These are phyloP conservation scores for Anethum foeniculum DNA, from an alignment of 140 eudicot genomes.

Conservation along the genomic window DNA sequence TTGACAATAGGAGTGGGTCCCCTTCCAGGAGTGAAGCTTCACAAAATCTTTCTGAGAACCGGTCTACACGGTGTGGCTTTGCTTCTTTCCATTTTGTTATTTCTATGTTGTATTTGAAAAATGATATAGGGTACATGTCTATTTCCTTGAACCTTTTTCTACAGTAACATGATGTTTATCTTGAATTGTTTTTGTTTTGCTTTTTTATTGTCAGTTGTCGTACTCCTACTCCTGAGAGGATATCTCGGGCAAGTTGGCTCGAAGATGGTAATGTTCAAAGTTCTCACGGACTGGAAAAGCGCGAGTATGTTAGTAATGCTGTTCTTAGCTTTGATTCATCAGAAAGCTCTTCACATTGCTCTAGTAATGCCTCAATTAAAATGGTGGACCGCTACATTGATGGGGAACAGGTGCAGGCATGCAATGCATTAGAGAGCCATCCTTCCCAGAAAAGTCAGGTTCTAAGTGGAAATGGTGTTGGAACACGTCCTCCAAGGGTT, in stretches of 20 bases:
- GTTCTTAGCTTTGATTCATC: constrained; percentile 38
- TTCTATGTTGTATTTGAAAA: neutral
- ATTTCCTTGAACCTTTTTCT: neutral
- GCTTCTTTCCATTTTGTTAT: neutral
- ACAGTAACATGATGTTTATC: neutral
- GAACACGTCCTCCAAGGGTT: constrained; percentile 48
- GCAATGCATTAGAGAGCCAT: constrained; percentile 16
- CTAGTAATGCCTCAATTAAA: constrained; percentile 59
- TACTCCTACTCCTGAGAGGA: constrained; percentile 70
- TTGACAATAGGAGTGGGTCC: constrained; percentile 38
- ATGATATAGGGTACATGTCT: neutral
- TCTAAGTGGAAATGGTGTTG: constrained; percentile 30
- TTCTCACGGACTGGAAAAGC: constrained; percentile 30
- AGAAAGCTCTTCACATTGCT: constrained; percentile 60
- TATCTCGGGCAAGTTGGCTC: constrained; percentile 34
- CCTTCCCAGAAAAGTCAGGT: constrained; percentile 24
- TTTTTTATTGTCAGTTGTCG: constrained; percentile 32
- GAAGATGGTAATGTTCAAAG: constrained; percentile 26
- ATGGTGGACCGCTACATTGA: constrained; percentile 82
- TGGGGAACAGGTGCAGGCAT: constrained; percentile 76
- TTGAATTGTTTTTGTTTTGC: constrained; percentile 8
- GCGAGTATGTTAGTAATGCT: constrained; percentile 12
- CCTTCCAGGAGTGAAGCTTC: constrained; percentile 54
- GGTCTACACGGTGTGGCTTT: constrained; percentile 40
- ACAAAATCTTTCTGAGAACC: constrained; percentile 38